Evolutionary conservation across 1,139 yeast genomes (phyloP).

Genomic region (Taphrina pruni): DNA sequence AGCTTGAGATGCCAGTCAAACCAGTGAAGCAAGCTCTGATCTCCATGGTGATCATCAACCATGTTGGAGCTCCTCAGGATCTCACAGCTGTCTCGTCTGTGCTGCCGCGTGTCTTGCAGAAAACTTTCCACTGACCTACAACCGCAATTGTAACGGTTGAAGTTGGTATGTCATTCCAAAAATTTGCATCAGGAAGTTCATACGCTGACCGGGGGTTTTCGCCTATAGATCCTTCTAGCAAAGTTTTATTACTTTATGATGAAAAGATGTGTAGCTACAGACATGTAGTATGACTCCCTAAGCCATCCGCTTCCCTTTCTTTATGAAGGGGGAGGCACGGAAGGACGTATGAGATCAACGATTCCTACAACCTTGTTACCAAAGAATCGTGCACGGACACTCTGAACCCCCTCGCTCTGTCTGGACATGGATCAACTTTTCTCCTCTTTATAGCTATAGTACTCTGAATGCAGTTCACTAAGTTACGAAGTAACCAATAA

Average conservation of each 20-base stretch:
- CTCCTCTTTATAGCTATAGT: not conserved
- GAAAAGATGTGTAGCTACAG: conserved; percentile 33
- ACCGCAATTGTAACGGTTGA: not conserved
- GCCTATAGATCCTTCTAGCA: conserved; percentile 29
- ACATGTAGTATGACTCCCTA: conserved; percentile 32
- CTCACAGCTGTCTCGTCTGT: not conserved
- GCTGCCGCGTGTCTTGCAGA: not conserved
- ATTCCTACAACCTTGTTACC: conserved; percentile 36
- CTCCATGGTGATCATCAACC: not conserved
- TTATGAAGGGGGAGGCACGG: not conserved
- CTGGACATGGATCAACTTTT: conserved; percentile 13
- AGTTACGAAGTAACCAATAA: too few relatives aligned
- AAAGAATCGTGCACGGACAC: conserved; percentile 36
- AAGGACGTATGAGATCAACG: conserved; percentile 32
- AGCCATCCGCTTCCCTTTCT: conserved; percentile 24
- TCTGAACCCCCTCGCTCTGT: conserved; percentile 18
- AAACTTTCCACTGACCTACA: conserved; percentile 6
- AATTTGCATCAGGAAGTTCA: too few relatives aligned
- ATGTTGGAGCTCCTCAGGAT: not conserved
- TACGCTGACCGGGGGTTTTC: not conserved
- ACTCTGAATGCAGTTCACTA: too few relatives aligned
- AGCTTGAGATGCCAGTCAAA: not conserved
- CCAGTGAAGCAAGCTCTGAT: too few relatives aligned
- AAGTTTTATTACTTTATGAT: conserved; percentile 34
- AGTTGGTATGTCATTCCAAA: conserved; percentile 12